phyloP scores from a whole-genome alignment of 192 early-diverging fungal genomes.

The Entomortierella beljakovae region DNA sequence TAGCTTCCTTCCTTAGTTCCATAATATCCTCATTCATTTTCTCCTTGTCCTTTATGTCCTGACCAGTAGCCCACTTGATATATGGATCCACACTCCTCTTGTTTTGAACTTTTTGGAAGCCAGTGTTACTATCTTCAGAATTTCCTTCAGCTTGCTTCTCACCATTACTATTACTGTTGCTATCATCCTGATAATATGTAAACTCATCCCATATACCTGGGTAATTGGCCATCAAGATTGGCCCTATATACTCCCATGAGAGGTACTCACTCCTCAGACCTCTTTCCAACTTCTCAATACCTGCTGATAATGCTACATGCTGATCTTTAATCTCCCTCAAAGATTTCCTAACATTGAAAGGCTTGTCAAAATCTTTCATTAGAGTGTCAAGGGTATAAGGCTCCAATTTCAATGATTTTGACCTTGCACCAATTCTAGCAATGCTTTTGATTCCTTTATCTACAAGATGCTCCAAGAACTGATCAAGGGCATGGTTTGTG shows the following conservation, averaged over 20 bases:
- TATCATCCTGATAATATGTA: no score
- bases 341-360: no score
- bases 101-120: not conserved
- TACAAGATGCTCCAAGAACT: slow-evolving; percentile 68
- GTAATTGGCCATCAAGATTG: slow-evolving; percentile 8
- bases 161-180: not conserved
- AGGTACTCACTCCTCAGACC: slow-evolving; percentile 8
- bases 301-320: no score
- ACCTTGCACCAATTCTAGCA: slow-evolving; percentile 61
- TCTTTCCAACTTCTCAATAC: slow-evolving; percentile 24
- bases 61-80: slow-evolving; percentile 16
- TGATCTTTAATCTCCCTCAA: no score
- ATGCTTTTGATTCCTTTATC: slow-evolving; percentile 53
- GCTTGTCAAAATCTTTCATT: slow-evolving; percentile 16
- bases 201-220: slow-evolving; percentile 12
- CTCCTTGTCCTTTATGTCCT: slow-evolving; percentile 15
- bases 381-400: slow-evolving; percentile 28
- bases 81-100: not conserved
- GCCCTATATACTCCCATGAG: slow-evolving; percentile 17
- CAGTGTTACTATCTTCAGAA: not conserved
- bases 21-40: not conserved
- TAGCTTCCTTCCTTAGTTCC: not conserved
- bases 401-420: slow-evolving; percentile 39
- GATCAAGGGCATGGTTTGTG: slow-evolving; percentile 73
- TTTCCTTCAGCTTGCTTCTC: not conserved